Base-by-base conservation (phyloP, 768 basidiomycete species). In the Tricholoma hemisulphureum region DNA sequence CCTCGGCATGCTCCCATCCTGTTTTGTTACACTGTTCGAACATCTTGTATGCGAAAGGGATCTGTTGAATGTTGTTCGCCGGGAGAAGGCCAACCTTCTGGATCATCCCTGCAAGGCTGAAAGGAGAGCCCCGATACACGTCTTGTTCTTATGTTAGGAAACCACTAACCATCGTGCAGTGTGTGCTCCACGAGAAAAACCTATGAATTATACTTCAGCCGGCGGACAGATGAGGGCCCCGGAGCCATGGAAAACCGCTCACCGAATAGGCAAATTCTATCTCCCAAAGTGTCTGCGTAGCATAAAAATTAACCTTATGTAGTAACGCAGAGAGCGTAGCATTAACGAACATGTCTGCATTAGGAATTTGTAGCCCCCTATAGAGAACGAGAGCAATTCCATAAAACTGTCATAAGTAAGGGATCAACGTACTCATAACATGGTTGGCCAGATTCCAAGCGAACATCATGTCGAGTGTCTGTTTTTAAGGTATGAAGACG, bases 141-240 rank as follows among this genome's bases (percentile, higher is more conserved):
- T 35, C 13, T 41, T 8, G 71, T 46, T 16, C 5, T 5, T 8
- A 11, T 8, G 2, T 11, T 2, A 26, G 1, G 23, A 4, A 14
- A 2, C 6, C 21, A 56, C 68, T 35, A 21, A 78, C 78, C 78
- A 77, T 31, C 86, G 74, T 13, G 85, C 85, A 0, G 83, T 85
- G 67, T 85, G 86, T 10, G 84, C 83, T 10, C 87, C 86, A 32
- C 88, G 75, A 35, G 85, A 87, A 68, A 89, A 88, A 0, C 77
- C 76, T 76, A 2, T 28, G 16, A 18, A n/a, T 11, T 6, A 41
- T 3, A 5, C 13, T 23, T 46, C 39, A 53, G 23, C n/a, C 37
- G 7, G n/a, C 8, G 23, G 23, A 16, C 10, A 26, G 6, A 51
- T 10, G 2, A 14, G 10, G 9, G 6, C 4, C n/a, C n/a, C n/a